Evolutionary conservation across 1,284 basidiomycete species (phyloP), one percentile per base, ranked within the genome.

Genomic region (Ceratobasidium sp.): DNA sequence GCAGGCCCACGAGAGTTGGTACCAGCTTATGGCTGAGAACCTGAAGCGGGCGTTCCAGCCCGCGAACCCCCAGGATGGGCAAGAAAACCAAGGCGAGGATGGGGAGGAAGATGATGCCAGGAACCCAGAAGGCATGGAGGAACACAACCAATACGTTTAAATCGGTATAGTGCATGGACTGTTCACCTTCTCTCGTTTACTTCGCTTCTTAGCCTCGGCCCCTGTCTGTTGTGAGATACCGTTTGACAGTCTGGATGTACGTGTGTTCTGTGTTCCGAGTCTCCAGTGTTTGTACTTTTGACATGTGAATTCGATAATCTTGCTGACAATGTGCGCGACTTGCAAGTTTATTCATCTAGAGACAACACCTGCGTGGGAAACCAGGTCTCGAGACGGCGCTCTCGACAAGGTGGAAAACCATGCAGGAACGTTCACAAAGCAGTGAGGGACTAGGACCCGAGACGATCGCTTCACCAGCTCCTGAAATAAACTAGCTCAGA

Each of bases 11-110:
- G 65, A 68, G 65, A 43, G 65, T 34, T 68, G 65, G 65, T 68
- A 68, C n/a, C 65, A 68, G 22, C 31, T 68, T 34, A 68, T 68
- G 65, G 65, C 65, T 11, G 65, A 68, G 51, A 68, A 68, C 27
- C 29, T 68, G 34, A 68, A 68, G 51, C 65, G 65, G 4, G 65
- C 51, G 51, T 68, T 68, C 29, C 31, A 37, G 39, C 49, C 14
- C 4, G 39, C 14, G 8, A 51, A 68, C 48, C 31, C 49, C 2
- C 65, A 68, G 41, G 65, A 56, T 8, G 65, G 49, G 9, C 65
- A 53, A 51, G 65, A 68, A 13, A 56, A 53, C 31, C 65, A 56
- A 22, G 63, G 34, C 2, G 65, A 68, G 19, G 65, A 51, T 7
- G 65, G 49, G 2, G 65, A 68, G 5, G 65, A 68, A 9, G 65